A percentile compares a stretch with the other conserved stretches of the same genome.
Evolutionary conservation across 495 filamentous ascomycete species (phyloP).

Genomic region (Aspergillus campestris): DNA sequence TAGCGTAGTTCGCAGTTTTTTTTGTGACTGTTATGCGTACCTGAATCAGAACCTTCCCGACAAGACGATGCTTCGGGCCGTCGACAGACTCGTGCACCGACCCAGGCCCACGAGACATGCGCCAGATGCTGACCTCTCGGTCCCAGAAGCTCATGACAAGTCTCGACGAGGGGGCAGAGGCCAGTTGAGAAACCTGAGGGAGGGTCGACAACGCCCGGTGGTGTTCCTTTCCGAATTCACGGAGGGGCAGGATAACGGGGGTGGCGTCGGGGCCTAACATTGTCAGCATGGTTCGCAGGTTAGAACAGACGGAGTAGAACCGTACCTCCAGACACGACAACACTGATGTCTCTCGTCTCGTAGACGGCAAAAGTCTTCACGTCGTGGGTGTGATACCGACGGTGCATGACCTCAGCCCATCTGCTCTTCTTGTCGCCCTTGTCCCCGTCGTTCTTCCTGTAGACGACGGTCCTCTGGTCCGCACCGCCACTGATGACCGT

Average conservation of each 20-base stretch:
- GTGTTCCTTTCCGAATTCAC: slow-evolving; percentile 70
- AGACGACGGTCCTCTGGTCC: slow-evolving; percentile 77
- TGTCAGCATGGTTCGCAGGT: slow-evolving; percentile 26
- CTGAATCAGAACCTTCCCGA: slow-evolving; percentile 63
- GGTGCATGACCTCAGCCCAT: slow-evolving; percentile 80
- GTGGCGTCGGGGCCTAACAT: slow-evolving; percentile 69
- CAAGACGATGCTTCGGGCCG: slow-evolving; percentile 45
- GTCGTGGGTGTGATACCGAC: slow-evolving; percentile 81
- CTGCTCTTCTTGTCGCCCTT: slow-evolving; percentile 49
- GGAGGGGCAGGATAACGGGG: slow-evolving; percentile 72
- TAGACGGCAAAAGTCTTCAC: slow-evolving; percentile 92
- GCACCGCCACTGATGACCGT: slow-evolving; percentile 87
- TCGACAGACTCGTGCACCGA: slow-evolving; percentile 37
- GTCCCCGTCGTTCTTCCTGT: slow-evolving; percentile 49
- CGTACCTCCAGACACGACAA: slow-evolving; percentile 87
- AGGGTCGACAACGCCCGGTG: slow-evolving; percentile 70
- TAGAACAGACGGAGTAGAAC: not conserved
- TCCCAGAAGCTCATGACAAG: slow-evolving; percentile 92
- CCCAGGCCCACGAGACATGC: slow-evolving; percentile 37
- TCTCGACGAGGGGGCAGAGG: slow-evolving; percentile 60
- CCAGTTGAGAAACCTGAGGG: slow-evolving; percentile 65
- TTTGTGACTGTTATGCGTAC: slow-evolving; percentile 13
- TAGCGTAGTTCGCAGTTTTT: not conserved
- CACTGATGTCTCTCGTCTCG: slow-evolving; percentile 71
- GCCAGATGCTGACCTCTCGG: slow-evolving; percentile 78